phyloP scores from a whole-genome alignment of 805 yeast genomes.

The Wickerhamiella azyma region DNA sequence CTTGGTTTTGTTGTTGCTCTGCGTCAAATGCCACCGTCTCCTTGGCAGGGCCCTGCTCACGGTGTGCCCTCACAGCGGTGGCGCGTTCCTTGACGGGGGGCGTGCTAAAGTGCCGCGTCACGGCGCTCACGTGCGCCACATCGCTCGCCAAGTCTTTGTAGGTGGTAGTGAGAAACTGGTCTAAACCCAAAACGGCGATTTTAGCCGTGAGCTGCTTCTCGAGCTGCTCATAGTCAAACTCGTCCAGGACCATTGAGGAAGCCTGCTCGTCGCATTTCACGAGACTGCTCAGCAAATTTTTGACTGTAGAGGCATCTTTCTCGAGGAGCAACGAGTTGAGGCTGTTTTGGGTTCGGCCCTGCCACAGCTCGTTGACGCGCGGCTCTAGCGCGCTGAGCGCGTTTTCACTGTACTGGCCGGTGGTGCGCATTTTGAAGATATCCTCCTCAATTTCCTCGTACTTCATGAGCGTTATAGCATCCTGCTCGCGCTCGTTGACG shows the following conservation, averaged over 20 bases:
- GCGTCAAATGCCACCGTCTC: constrained; percentile 6
- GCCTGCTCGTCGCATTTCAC: neutral
- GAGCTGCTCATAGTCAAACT: neutral
- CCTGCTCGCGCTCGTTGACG: neutral
- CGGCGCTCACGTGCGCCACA: neutral
- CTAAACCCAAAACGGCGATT: neutral
- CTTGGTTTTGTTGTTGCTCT: constrained; percentile 1
- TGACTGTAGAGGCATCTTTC: neutral
- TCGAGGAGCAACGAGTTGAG: neutral
- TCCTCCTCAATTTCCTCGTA: neutral
- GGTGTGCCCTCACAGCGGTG: neutral
- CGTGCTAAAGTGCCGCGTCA: neutral
- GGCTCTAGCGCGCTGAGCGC: neutral
- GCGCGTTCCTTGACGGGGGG: neutral
- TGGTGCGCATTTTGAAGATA: neutral
- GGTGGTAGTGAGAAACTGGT: neutral
- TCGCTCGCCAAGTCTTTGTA: neutral
- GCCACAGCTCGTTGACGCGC: neutral
- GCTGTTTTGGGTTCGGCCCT: neutral
- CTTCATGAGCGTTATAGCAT: neutral
- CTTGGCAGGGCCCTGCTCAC: constrained; percentile 6
- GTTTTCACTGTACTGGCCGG: neutral
- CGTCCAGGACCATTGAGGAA: neutral
- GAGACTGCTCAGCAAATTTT: neutral
- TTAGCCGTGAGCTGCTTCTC: neutral